Percentiles rank a stretch among this genome's conserved stretches.
Evolutionary conservation across 139 green algal species (phyloP).

Genomic region (Cymbomonas tetramitiformis): DNA sequence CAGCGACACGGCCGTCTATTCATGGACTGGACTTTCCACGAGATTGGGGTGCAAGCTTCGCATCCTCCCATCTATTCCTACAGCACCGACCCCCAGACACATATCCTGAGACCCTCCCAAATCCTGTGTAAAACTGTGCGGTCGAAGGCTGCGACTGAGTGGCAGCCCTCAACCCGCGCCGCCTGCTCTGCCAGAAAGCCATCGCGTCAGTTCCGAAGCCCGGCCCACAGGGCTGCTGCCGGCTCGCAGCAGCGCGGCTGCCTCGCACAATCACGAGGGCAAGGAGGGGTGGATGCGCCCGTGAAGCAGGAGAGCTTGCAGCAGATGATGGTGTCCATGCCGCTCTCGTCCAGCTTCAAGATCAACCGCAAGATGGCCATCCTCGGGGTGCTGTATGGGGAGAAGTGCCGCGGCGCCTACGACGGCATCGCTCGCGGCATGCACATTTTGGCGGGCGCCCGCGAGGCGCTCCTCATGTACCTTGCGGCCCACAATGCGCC

Average conservation of each 20-base stretch:
- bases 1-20: too few species aligned
- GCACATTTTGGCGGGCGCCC: conserved; percentile 9
- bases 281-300: neutral
- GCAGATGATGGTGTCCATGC: conserved; percentile 17
- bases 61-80: too few species aligned
- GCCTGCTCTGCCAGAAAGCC: too few species aligned
- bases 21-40: too few species aligned
- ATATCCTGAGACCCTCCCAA: too few species aligned
- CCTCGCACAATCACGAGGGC: neutral
- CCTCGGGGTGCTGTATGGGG: conserved; percentile 30
- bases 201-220: too few species aligned
- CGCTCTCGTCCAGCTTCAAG: conserved; percentile 24
- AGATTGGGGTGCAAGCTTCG: too few species aligned
- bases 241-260: neutral
- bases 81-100: too few species aligned
- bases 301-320: conserved; percentile 2
- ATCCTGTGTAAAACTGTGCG: too few species aligned
- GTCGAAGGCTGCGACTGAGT: too few species aligned
- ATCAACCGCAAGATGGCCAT: conserved; percentile 25
- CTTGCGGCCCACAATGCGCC: too few species aligned
- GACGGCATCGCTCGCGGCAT: conserved; percentile 13
- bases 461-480: conserved; percentile 7
- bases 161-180: too few species aligned
- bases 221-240: neutral
- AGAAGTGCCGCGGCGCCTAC: conserved; percentile 35